Evolutionary conservation across 1,284 basidiomycete genomes (phyloP), one percentile per base, ranked within the genome.

Genomic region (Cutaneotrichosporon sp.): DNA sequence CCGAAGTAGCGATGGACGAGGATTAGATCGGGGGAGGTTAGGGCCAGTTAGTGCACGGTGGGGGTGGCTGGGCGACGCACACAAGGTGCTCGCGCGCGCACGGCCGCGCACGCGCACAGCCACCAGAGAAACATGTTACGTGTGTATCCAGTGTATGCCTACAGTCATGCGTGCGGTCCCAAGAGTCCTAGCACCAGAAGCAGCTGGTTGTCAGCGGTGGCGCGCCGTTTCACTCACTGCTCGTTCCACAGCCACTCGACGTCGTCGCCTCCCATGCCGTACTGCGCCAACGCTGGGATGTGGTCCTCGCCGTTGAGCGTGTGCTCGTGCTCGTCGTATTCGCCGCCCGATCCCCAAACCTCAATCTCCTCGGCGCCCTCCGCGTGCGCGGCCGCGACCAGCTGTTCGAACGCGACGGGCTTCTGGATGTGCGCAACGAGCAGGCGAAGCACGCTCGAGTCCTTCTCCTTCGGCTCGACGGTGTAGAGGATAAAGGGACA

Each of bases 211-310:
- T 55, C 54, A 55, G 54, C 25, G 14, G 14, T 55, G 54, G 13
- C 45, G 3, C 25, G 10, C n/a, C 3, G 8, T 8, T 16, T 22
- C 7, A 60, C 59, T 31, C 52, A 64, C 62, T 60, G 45, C n/a
- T 64, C 58, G 8, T 36, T 36, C 29, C 29, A 59, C 33, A 49
- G 31, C 63, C 63, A 64, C 47, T 60, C 59, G 34, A 55, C 58
- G 13, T 55, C 55, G 46, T 51, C 57, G 25, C 11, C 14, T 16
- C 33, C 36, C 24, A 59, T 27, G 7, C 34, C 51, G 31, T 65
- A 65, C 36, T 46, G 18, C 29, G 59, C 63, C 10, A 64, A 24
- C 22, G 50, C 51, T n/a, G 60, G 38, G 9, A 50, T 53, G 33
- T 27, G 29, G 6, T 56, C 29, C 42, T 38, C 33, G 9, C 33